Evolutionary conservation across 306 rosid genomes (phyloP), one percentile per base, ranked within the genome.

Genomic region (Trichosanthes truncata): DNA sequence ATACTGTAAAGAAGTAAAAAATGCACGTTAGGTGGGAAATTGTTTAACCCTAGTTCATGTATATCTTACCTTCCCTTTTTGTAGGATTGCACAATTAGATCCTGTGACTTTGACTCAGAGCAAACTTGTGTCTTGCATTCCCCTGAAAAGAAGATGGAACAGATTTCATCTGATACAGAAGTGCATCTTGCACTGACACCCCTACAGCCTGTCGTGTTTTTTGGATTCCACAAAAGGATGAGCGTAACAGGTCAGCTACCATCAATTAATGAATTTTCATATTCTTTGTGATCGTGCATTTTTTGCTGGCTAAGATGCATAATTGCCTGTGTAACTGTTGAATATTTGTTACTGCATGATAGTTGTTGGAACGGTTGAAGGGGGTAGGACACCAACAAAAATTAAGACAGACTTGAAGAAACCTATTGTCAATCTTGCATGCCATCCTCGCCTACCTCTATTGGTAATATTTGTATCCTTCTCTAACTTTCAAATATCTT

Each of bases 321-420:
- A 61, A 53, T 55, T 79, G 63, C 57, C 59, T 51, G 40, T 56
- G 76, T 84, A 66, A 88, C 67, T 79, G 35, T 81, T 76, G 60
- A 26, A 59, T 63, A 65, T 82, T 62, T 72, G 88, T 83, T 80
- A 77, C 80, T 82, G 82, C 81, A 81, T 84, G 88, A 82, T 68
- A 96, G 99, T 93, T 88, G 99, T 96, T 87, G 99, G 99, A 82
- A 93, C 98, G 55, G 89, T 96, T 76, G 99, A 96, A 89, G 99
- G 99, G 4, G 99, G 99, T 63, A 89, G 96, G 82, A 87, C 88
- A 7, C 99, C 99, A 23, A 96, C 99, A 81, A 96, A 93, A 85
- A 93, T 96, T 80, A 96, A 96, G 88, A 84, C 99, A 81, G 99
- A 96, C 84, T 82, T 96, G 89, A 96, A 96, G 90, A 96, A 93